Conservation (phyloP, 148 eudicot genomes). For the Spergularia bocconei region DNA sequence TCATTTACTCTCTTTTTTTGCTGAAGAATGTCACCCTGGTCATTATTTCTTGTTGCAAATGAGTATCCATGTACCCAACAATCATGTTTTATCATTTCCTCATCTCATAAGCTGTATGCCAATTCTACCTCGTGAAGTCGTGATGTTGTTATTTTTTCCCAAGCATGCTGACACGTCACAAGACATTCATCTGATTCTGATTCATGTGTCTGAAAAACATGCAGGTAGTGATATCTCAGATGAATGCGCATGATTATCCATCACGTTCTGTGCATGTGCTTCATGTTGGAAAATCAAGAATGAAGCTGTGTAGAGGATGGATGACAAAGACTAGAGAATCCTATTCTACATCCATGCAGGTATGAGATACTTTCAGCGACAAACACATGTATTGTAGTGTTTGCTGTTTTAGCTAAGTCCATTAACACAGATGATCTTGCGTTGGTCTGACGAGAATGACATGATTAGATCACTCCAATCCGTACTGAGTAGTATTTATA, state of each 20-base stretch:
- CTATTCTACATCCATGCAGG: constrained; percentile 90
- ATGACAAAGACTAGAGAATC: constrained; percentile 87
- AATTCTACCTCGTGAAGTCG: background rate
- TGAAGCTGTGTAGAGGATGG: constrained; percentile 93
- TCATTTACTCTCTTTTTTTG: background rate
- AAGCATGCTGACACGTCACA: background rate
- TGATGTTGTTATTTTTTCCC: background rate
- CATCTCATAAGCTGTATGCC: background rate
- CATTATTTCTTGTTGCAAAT: too few species aligned
- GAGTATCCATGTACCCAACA: too few species aligned
- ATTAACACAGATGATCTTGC: too few species aligned
- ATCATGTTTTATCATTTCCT: background rate
- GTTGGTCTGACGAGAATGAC: too few species aligned
- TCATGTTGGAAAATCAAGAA: constrained; percentile 77
- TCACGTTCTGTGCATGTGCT: constrained; percentile 75
- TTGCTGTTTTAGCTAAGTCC: too few species aligned
- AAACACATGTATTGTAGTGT: too few species aligned
- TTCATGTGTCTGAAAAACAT: constrained; percentile 5
- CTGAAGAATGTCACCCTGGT: background rate
- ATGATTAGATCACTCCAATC: background rate
- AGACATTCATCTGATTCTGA: background rate
- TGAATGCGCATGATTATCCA: constrained; percentile 90
- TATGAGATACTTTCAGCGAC: constrained; percentile 19
- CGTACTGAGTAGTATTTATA: too few species aligned
- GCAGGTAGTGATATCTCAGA: constrained; percentile 89